These are phyloP conservation scores for Lablab purpureus DNA, from an alignment of 306 rosid species.

Conservation along the genomic window DNA sequence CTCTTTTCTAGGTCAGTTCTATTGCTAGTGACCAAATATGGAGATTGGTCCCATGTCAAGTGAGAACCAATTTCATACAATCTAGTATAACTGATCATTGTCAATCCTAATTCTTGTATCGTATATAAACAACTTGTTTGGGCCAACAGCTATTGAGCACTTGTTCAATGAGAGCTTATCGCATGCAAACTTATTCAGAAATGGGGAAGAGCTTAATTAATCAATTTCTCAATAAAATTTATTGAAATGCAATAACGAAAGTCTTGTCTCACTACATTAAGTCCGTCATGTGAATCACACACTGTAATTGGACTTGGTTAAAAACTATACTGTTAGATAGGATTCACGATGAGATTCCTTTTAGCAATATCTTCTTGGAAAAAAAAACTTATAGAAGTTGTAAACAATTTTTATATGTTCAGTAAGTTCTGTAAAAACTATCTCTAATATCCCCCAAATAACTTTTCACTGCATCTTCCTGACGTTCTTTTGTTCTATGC, in stretches of 20 bases:
- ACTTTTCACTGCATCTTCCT: neutral
- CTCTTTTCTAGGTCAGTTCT: neutral
- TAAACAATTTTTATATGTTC: neutral
- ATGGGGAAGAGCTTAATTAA: neutral
- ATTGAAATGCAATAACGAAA: neutral
- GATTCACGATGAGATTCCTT: neutral
- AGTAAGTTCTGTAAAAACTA: neutral
- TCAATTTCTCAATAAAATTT: neutral
- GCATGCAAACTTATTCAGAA: neutral
- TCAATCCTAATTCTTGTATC: conserved; percentile 1
- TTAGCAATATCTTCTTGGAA: neutral
- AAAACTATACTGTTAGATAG: neutral
- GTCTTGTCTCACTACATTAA: neutral
- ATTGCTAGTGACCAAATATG: neutral
- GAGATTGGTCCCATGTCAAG: neutral
- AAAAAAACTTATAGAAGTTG: neutral
- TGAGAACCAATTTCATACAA: neutral
- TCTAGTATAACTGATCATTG: conserved; percentile 15
- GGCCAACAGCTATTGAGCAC: neutral
- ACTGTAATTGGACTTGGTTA: neutral
- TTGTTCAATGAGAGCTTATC: neutral
- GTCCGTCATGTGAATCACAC: neutral
- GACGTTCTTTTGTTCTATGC: neutral
- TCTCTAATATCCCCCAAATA: neutral
- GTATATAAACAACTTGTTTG: neutral